Base-by-base conservation (phyloP, 2,329 filamentous ascomycete species). In the Cladorrhinum sp. region DNA sequence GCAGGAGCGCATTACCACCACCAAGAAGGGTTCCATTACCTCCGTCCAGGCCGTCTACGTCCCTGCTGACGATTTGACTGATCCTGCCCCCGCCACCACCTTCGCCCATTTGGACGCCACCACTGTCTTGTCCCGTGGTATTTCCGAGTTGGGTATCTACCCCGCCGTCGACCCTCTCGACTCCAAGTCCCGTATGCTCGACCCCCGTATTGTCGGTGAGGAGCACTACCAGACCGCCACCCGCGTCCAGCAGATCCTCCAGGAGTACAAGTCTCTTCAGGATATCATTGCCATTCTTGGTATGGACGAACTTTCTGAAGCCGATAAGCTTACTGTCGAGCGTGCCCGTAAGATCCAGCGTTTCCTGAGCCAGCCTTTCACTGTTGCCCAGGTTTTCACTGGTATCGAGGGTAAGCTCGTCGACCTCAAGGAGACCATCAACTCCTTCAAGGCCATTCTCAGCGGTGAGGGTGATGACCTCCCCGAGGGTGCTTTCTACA, bases 281-380 rank as follows among this genome's bases (percentile, higher is more conserved):
- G 95, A 99, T 85, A 99, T 99, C 88, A 97, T 97, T 85, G 95
- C 95, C 81, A 99, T 99, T 92, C 83, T 98, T 78, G 93, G 93
- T 89, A 98, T 99, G 95, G 95, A 99, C 81, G 95, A 99, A 80
- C 83, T 99, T 82, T 98, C 95, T 68, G 95, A 98, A 86, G 90
- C 91, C 74, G 95, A 99, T 81, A 97, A 99, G 90, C 88, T 99
- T 75, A 98, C 95, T 73, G 95, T 99, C 86, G 95, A 99, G 90
- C 95, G 95, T 88, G 95, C 95, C 80, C 93, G 95, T 85, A 98
- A 98, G 88, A 89, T 99, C 78, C 95, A 99, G 87, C 91, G 93
- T 90, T 99, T 99, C 92, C 85, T 99, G 85, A 91, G 87, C 81
- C 95, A 99, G 86, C 95, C 95, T 77, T 99, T 99, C 88, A 95